A percentile compares a stretch with the other conserved stretches of the same genome.
These are phyloP conservation scores for Ceratobasidium theobromae DNA, from an alignment of 1,284 basidiomycete species.

Conservation along the genomic window DNA sequence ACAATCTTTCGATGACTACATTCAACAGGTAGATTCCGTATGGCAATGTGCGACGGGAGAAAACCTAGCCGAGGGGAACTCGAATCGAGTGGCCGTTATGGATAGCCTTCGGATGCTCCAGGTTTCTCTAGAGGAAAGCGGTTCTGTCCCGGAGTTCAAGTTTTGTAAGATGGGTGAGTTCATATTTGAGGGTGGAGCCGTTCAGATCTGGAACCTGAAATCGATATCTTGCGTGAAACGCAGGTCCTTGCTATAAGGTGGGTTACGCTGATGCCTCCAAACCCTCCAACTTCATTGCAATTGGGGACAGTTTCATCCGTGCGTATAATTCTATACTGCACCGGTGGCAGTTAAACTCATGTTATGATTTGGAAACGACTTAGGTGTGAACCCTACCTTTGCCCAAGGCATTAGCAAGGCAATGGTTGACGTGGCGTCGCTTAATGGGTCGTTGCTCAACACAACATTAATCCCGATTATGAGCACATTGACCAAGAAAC, in stretches of 20 bases:
- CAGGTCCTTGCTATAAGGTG: conserved; percentile 18
- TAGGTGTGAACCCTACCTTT: conserved; percentile 20
- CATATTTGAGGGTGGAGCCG: neutral
- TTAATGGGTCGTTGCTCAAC: conserved; percentile 10
- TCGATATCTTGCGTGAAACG: neutral
- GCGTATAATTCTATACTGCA: neutral
- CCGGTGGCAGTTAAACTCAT: neutral
- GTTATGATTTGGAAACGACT: neutral
- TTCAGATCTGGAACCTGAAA: neutral
- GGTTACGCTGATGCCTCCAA: conserved; percentile 12
- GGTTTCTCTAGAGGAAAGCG: neutral
- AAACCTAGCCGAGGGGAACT: neutral
- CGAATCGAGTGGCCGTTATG: conserved; percentile 11
- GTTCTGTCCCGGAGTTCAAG: conserved; percentile 11
- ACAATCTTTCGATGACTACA: conserved; percentile 6
- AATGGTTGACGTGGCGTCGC: conserved; percentile 10
- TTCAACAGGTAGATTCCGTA: conserved; percentile 23
- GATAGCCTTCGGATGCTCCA: conserved; percentile 7
- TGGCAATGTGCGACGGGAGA: conserved; percentile 7
- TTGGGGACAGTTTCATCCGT: conserved; percentile 26
- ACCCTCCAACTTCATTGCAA: conserved; percentile 25
- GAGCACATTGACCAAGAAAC: neutral
- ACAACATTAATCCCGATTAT: neutral
- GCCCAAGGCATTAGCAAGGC: conserved; percentile 27
- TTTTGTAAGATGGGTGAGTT: conserved; percentile 24